Evolutionary conservation across 2,329 filamentous ascomycete genomes (phyloP).

Genomic region (Apiospora rasikravindrae): DNA sequence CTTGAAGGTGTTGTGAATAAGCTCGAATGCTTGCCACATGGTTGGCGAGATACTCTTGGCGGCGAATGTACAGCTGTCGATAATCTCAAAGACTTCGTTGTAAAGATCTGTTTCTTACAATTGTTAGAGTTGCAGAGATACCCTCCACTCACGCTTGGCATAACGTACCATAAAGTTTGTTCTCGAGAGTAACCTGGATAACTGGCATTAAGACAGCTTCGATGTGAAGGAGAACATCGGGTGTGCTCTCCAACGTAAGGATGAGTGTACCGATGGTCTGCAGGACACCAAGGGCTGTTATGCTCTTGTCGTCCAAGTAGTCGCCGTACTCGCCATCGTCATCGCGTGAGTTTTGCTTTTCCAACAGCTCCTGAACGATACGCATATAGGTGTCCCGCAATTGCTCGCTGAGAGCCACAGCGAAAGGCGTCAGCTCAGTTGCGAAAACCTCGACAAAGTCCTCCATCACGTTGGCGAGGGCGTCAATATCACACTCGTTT

Average conservation of each 20-base stretch:
- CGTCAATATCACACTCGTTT: slow-evolving; percentile 97
- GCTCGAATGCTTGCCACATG: slow-evolving; percentile 98
- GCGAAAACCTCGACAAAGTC: slow-evolving; percentile 99
- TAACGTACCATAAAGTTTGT: slow-evolving; percentile 87
- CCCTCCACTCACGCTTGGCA: neutral
- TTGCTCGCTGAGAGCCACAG: slow-evolving; percentile 94
- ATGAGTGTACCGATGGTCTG: slow-evolving; percentile 98
- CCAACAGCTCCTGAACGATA: slow-evolving; percentile 88
- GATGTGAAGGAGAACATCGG: slow-evolving; percentile 91
- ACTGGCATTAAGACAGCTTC: slow-evolving; percentile 97
- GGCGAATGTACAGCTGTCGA: slow-evolving; percentile 98
- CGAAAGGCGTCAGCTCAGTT: slow-evolving; percentile 94
- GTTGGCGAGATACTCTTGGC: slow-evolving; percentile 93
- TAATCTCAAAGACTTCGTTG: slow-evolving; percentile 98
- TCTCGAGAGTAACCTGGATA: slow-evolving; percentile 93
- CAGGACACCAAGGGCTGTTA: slow-evolving; percentile 92
- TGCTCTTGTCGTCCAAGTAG: slow-evolving; percentile 97
- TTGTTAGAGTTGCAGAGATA: slow-evolving; percentile 7
- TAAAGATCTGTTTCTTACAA: slow-evolving; percentile 72
- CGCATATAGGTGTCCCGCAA: slow-evolving; percentile 94
- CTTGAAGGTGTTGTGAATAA: slow-evolving; percentile 97
- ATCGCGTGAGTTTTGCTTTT: slow-evolving; percentile 80
- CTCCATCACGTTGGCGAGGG: slow-evolving; percentile 98
- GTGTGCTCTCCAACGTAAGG: slow-evolving; percentile 93
- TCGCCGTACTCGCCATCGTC: slow-evolving; percentile 84